Evolutionary conservation across 352 stramenopile genomes (phyloP).

Genomic region (Phytophthora macrochlamydospora): DNA sequence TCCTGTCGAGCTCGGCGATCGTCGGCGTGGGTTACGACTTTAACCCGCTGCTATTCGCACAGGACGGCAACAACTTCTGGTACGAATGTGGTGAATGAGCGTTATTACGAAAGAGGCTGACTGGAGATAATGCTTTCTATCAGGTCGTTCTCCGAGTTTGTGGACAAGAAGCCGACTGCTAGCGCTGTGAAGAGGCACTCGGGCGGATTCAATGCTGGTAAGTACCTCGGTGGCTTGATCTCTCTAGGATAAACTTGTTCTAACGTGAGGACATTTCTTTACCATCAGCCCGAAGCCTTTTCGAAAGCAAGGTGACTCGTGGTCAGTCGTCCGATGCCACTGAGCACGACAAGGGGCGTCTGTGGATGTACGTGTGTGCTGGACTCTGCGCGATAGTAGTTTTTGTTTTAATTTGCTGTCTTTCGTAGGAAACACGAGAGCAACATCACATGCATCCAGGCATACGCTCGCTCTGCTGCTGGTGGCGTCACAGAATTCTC

Average conservation of each 20-base stretch:
- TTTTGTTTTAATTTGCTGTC: neutral
- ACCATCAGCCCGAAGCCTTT: constrained; percentile 68
- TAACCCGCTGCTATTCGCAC: constrained; percentile 90
- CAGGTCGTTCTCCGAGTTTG: constrained; percentile 75
- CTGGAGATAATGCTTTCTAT: constrained; percentile 1
- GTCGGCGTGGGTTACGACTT: constrained; percentile 92
- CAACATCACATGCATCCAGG: constrained; percentile 85
- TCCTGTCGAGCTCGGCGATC: constrained; percentile 89
- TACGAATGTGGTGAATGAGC: constrained; percentile 23
- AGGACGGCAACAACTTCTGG: constrained; percentile 81
- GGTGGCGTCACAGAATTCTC: constrained; percentile 79
- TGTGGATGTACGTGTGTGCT: constrained; percentile 75
- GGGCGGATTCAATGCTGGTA: constrained; percentile 74
- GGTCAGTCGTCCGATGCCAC: constrained; percentile 86
- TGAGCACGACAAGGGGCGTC: constrained; percentile 72
- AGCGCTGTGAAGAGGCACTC: constrained; percentile 60
- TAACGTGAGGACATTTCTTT: too few relatives aligned
- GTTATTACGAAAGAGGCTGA: constrained; percentile 1
- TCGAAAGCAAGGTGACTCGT: constrained; percentile 85
- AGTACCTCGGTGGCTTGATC: neutral
- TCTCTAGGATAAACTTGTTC: too few relatives aligned
- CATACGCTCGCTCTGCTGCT: constrained; percentile 53
- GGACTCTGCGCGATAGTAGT: neutral
- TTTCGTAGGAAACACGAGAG: constrained; percentile 79
- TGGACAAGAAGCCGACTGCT: constrained; percentile 77